Evolutionary conservation across 106 monocot genomes (phyloP).

Genomic region (Xerophyta viscosa): DNA sequence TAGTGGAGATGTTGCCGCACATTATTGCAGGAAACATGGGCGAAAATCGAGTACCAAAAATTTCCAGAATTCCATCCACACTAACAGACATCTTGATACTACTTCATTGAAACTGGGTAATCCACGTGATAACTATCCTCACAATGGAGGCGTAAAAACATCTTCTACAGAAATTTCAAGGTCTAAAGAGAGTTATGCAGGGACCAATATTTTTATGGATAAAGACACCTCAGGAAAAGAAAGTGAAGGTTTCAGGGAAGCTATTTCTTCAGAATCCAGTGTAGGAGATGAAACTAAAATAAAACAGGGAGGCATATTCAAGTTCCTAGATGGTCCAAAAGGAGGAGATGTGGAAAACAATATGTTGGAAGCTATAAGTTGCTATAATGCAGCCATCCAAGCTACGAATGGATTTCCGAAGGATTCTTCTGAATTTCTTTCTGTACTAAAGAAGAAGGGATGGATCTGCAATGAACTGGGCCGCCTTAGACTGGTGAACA

Average conservation of each 20-base stretch:
- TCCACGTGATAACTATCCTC: conserved; percentile 12
- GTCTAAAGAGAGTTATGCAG: conserved; percentile 2
- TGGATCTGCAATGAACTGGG: conserved; percentile 96
- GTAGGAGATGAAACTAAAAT: conserved; percentile 18
- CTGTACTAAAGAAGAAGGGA: conserved; percentile 70
- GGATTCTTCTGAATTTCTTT: conserved; percentile 29
- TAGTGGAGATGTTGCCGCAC: conserved; percentile 16
- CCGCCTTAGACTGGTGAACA: conserved; percentile 56
- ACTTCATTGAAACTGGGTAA: conserved; percentile 6
- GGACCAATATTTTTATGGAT: conserved; percentile 10
- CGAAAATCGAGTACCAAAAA: conserved; percentile 44
- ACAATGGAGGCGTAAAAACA: conserved; percentile 7
- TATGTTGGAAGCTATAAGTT: conserved; percentile 45
- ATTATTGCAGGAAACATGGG: conserved; percentile 40
- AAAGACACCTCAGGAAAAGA: conserved; percentile 8
- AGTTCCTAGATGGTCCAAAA: conserved; percentile 69
- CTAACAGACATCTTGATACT: conserved; percentile 2
- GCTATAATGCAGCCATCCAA: conserved; percentile 56
- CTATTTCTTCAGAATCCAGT: conserved; percentile 9
- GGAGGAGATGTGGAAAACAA: conserved; percentile 52
- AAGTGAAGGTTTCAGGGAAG: conserved; percentile 1
- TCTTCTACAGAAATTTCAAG: background rate
- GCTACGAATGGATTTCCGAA: conserved; percentile 28
- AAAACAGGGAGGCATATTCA: conserved; percentile 76
- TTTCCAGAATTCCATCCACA: conserved; percentile 2